Base-by-base conservation (phyloP, 108 stramenopile genomes). In the Cyclostephanos tholiformis region DNA sequence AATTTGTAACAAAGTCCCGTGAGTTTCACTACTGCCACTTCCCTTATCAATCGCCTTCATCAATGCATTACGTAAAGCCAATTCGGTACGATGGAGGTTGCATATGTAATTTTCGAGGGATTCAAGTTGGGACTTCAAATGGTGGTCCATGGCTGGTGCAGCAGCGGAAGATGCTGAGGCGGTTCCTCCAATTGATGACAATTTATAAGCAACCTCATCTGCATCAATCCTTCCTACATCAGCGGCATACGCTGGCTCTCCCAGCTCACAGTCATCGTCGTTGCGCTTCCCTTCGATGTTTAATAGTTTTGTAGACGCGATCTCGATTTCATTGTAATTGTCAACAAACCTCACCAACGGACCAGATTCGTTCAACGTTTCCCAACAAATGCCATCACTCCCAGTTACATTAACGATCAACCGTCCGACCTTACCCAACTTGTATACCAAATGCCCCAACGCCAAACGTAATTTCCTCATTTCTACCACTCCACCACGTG, bases 391-490 rank as follows among this genome's bases (percentile, higher is more conserved):
- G 17, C 52, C 6, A 62, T 94, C 92, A 63, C 76, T 86, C 66
- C 76, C 75, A 16, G 78, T 74, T 6, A 82, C 73, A 22, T 75
- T 66, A 4, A 87, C 80, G 53, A 75, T 13, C 16, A 80, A 55
- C 51, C 81, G 70, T 17, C 66, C 66, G 11, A 94, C 27, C 61
- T 80, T 85, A 43, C 90, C 90, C 13, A 84, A 67, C 59, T 87
- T 87, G 79, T 86, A 94, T 8, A 94, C 48, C 9, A 91, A 48
- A 67, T 82, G 84, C 14, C 93, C 93, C 41, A 94, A 75, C 13
- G 87, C 93, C 60, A 67, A 81, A 41, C 93, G 76, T 5, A 82
- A 63, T 32, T 91, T 80, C 25, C 85, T 85, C 62, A 91, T 59
- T 57, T 89, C 89, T 67, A 89, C 88, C 23, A 79, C 75, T 52